These are phyloP conservation scores for Rossbeevera mucosa DNA, from an alignment of 768 basidiomycete species.

Conservation along the genomic window DNA sequence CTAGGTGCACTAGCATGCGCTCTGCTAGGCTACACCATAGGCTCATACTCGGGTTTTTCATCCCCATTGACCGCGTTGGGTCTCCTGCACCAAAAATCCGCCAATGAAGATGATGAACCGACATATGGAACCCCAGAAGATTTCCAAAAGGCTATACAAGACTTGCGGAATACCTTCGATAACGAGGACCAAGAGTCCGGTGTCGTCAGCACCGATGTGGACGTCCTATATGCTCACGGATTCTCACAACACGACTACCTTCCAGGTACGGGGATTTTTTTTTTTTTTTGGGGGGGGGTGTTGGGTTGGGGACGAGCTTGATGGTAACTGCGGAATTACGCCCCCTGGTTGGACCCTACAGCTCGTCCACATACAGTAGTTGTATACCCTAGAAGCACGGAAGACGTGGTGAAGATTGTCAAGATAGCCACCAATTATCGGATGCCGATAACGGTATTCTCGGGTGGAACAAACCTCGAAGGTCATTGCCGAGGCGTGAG, in stretches of 20 bases:
- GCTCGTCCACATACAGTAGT: conserved; percentile 52
- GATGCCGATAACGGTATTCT: conserved; percentile 76
- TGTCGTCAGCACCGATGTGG: conserved; percentile 46
- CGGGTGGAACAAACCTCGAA: conserved; percentile 79
- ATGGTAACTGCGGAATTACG: neutral
- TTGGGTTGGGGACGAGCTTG: neutral
- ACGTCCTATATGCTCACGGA: conserved; percentile 51
- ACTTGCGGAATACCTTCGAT: conserved; percentile 39
- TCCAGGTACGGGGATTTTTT: conserved; percentile 35
- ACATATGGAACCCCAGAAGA: conserved; percentile 51
- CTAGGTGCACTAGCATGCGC: conserved; percentile 19
- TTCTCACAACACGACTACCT: conserved; percentile 49
- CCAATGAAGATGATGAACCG: conserved; percentile 15
- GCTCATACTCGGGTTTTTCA: conserved; percentile 5
- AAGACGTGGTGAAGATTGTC: conserved; percentile 79
- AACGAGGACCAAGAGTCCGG: neutral
- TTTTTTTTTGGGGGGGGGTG: neutral
- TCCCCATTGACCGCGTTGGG: conserved; percentile 5
- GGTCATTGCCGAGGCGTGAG: conserved; percentile 67
- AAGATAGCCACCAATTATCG: conserved; percentile 67
- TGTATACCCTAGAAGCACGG: conserved; percentile 63
- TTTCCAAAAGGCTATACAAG: conserved; percentile 48
- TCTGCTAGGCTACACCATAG: conserved; percentile 24
- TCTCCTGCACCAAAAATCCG: neutral
- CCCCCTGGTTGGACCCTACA: conserved; percentile 11